A percentile compares a stretch with the other conserved stretches of the same genome.
Conservation (phyloP, 371 early-diverging fungal species). For the Syncephalastrum monosporum region DNA sequence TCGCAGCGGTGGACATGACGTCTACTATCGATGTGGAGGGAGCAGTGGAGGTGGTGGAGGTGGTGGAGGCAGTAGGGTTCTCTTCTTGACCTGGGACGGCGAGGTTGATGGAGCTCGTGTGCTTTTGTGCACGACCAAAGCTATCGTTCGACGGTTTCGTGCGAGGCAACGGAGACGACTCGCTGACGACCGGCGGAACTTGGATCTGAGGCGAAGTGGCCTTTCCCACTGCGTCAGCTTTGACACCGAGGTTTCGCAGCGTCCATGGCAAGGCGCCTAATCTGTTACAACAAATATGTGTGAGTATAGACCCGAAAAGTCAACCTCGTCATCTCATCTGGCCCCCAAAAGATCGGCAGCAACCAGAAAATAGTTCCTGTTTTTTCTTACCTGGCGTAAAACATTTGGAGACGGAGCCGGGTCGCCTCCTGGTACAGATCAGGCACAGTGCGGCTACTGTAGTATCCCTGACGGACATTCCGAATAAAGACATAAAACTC, state of each 20-base stretch:
- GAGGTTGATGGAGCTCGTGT: too few relatives aligned
- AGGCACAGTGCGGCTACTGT: constrained; percentile 67
- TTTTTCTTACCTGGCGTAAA: constrained; percentile 60
- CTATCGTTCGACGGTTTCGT: background rate
- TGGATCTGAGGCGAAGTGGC: constrained; percentile 17
- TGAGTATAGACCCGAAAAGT: too few relatives aligned
- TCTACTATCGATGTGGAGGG: too few relatives aligned
- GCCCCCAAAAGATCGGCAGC: background rate
- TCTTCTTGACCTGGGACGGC: too few relatives aligned
- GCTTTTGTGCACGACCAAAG: too few relatives aligned
- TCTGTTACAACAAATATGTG: constrained; percentile 16
- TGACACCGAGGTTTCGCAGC: constrained; percentile 24
- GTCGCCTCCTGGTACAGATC: constrained; percentile 83
- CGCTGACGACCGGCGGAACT: constrained; percentile 25
- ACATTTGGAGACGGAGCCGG: constrained; percentile 86
- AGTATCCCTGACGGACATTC: constrained; percentile 83
- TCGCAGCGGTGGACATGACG: too few relatives aligned
- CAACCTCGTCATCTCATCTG: background rate
- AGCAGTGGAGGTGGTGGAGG: too few relatives aligned
- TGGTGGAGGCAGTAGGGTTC: too few relatives aligned
- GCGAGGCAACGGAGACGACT: constrained; percentile 27
- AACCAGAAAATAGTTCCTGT: background rate
- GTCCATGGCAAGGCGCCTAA: constrained; percentile 51
- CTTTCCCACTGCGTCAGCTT: constrained; percentile 14
- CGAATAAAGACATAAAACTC: constrained; percentile 93